These are phyloP conservation scores for Boletus tylopilopsis DNA, from an alignment of 768 basidiomycete species.

Conservation along the genomic window DNA sequence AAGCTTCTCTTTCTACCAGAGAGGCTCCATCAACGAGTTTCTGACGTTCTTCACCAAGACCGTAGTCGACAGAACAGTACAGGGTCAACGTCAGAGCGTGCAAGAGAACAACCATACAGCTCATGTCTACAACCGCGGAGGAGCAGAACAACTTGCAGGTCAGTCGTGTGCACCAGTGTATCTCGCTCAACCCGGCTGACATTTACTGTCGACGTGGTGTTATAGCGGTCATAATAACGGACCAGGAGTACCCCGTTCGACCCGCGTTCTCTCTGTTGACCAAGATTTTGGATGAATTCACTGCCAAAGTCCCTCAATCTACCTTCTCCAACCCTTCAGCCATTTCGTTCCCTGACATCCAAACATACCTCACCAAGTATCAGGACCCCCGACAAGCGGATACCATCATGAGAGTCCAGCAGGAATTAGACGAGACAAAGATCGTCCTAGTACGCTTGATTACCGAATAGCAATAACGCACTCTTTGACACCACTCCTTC, in stretches of 20 bases:
- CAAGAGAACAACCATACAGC: conserved; percentile 92
- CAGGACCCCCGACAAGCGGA: conserved; percentile 98
- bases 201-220: conserved; percentile 6
- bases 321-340: conserved; percentile 60
- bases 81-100: conserved; percentile 89
- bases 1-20: conserved; percentile 92
- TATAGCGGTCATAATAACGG: conserved; percentile 86
- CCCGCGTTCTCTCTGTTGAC: conserved; percentile 94
- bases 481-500: conserved; percentile 4
- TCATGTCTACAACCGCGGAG: conserved; percentile 89
- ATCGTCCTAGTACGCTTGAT: conserved; percentile 76
- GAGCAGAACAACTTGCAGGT: conserved; percentile 85
- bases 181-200: neutral
- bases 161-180: conserved; percentile 23
- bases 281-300: conserved; percentile 92
- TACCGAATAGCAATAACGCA: neutral
- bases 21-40: conserved; percentile 84
- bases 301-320: conserved; percentile 69
- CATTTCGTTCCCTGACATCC: conserved; percentile 75
- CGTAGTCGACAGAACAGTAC: conserved; percentile 80
- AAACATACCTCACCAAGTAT: conserved; percentile 82
- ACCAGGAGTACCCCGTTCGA: conserved; percentile 94
- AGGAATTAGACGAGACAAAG: conserved; percentile 98
- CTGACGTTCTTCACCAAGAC: conserved; percentile 93
- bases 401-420: conserved; percentile 97